Conservation (phyloP, 768 basidiomycete species). For the Dacryopinax spathularia region DNA sequence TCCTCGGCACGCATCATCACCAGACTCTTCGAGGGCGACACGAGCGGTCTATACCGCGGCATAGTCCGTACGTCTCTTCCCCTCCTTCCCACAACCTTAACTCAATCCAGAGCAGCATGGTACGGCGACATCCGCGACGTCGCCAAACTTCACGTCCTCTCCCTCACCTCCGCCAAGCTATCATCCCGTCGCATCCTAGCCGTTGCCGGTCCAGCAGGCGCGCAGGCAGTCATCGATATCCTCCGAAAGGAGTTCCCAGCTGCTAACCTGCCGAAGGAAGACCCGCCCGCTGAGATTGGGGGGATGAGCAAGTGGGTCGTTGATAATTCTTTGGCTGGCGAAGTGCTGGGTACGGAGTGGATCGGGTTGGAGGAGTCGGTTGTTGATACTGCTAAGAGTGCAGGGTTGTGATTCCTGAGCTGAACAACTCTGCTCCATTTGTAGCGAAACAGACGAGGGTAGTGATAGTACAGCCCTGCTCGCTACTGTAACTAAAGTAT, state of each 20-base stretch:
- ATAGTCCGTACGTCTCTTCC: too few species aligned
- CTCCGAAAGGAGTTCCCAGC: background rate
- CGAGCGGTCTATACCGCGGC: too few species aligned
- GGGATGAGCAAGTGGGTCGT: background rate
- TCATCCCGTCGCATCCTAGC: background rate
- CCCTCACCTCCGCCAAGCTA: background rate
- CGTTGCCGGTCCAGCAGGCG: background rate
- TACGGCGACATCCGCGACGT: background rate
- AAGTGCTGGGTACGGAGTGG: background rate
- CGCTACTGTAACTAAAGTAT: too few species aligned
- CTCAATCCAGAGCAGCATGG: background rate
- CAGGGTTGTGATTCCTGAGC: background rate
- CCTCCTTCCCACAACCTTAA: background rate
- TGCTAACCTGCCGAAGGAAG: background rate
- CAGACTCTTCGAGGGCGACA: too few species aligned
- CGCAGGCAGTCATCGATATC: background rate
- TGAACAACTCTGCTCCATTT: too few species aligned
- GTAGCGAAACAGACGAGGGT: too few species aligned
- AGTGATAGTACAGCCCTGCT: too few species aligned
- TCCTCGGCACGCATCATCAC: too few species aligned
- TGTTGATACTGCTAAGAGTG: background rate
- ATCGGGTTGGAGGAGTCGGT: background rate
- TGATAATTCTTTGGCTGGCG: background rate
- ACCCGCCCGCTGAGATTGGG: background rate
- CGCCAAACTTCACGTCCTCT: background rate